Evolutionary conservation across 441 rosid species (phyloP), one percentile per base, ranked within the genome.

Genomic region (Sinapis alba): DNA sequence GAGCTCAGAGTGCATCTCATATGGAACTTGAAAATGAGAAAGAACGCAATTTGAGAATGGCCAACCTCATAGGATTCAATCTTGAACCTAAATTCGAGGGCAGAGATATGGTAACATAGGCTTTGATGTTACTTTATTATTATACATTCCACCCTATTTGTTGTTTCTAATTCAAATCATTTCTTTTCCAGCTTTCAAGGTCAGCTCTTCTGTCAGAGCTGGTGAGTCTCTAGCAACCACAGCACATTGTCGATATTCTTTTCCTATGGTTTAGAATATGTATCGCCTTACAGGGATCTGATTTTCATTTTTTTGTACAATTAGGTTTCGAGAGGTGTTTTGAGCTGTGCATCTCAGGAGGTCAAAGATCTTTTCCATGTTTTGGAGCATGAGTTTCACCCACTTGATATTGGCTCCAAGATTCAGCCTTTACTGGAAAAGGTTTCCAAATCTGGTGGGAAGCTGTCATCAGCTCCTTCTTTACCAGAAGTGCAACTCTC

Each of bases 321-420:
- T 66, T 74, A 93, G 99, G 97, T 89, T 5, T 83, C 90, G 27
- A 94, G 89, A 79, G 99, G 99, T 72, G 98, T 94, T 47, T 70
- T 94, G 77, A 89, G 93, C 78, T 96, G 97, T 88, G 98, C 89
- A 5, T 88, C 86, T 23, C 99, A 90, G 81, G 99, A 96, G 81
- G 98, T 94, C 34, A 96, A 96, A 79, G 99, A 96, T 80, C 91
- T 94, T 45, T 94, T 89, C 83, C 86, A 91, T 84, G 86, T 94
- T 72, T 76, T 96, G 72, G 99, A 96, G 86, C 91, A 92, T 68
- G 98, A 92, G 62, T 92, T 91, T 81, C 87, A 86, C 47, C 95
- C 98, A 7, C 80, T 93, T 32, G 98, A 94, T 83, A 92, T 92
- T 69, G 94, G 96, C 8, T 81, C 85, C 19, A 94, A 87, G 84